Evolutionary conservation across 2,329 filamentous ascomycete species (phyloP).

Genomic region (Aspergillus amoenus): DNA sequence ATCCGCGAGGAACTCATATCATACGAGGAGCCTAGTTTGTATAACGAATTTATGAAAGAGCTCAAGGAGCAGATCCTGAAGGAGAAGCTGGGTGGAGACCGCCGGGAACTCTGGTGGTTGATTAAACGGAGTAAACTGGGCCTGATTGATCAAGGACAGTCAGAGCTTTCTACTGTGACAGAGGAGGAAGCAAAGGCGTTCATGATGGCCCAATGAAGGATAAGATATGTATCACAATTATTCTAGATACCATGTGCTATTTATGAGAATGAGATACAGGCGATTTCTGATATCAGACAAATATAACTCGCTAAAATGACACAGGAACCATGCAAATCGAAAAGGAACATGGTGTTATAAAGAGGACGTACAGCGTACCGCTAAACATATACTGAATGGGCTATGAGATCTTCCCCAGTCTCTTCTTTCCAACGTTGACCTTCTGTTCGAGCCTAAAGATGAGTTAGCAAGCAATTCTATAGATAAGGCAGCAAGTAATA

Average conservation of each 20-base stretch:
- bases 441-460: slow-evolving; percentile 42
- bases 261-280: not conserved
- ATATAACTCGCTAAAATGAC: slow-evolving; percentile 1
- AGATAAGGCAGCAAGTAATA: slow-evolving; percentile 3
- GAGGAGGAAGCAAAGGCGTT: slow-evolving; percentile 65
- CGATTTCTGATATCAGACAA: not conserved
- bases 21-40: slow-evolving; percentile 72
- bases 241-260: slow-evolving; percentile 2
- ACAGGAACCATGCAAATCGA: not conserved
- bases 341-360: not conserved
- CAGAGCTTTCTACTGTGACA: slow-evolving; percentile 64
- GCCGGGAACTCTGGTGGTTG: slow-evolving; percentile 79
- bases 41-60: slow-evolving; percentile 69
- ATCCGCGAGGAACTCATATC: slow-evolving; percentile 75
- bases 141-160: slow-evolving; percentile 65
- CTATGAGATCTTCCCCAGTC: slow-evolving; percentile 48
- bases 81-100: slow-evolving; percentile 71
- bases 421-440: slow-evolving; percentile 49
- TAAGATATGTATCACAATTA: not conserved
- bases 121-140: slow-evolving; percentile 68
- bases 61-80: slow-evolving; percentile 72
- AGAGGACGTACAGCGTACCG: not conserved
- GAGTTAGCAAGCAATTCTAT: slow-evolving; percentile 17
- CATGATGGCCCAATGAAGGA: slow-evolving; percentile 16
- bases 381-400: not conserved